Base-by-base conservation (phyloP, 176 grass and related monocot species). In the Ensete ventricosum region DNA sequence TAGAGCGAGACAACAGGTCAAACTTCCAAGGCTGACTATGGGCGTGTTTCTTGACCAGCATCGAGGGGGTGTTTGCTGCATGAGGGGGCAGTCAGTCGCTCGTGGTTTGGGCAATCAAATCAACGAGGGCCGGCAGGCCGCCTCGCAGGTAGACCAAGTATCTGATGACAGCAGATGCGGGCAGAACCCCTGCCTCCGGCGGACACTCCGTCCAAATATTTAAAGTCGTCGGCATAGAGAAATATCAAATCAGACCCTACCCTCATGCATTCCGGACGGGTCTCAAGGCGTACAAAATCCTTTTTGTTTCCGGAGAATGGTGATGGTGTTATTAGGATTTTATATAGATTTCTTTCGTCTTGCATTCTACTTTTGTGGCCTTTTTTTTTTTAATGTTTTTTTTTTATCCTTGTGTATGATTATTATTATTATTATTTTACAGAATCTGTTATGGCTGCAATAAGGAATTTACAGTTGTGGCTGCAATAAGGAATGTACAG, bases 21-120 rank as follows among this genome's bases (percentile, higher is more conserved):
- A 99, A 99, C 77, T 99, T 91, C 77, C 77, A 99, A 91, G 83
- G 96, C 96, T 9, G 85, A 91, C 50, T 94, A 95, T 62, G 96
- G 88, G 73, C 85, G 82, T 69, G 82, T 69, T 99, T 95, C 8
- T 87, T 81, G 0, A 99, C 91, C 57, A 95, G 82, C 14, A 76
- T 99, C 48, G 90, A 99, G 34, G 96, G 96, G 1, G 85, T 99
- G 50, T 99, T 99, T 7, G 96, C 91, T 8, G 91, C 91, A 0
- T 91, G 96, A 27, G 96, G 22, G 22, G 22, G 22, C 22, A 23
- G 22, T 23, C 57, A 99, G 78, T 99, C 96, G 17, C 76, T 99
- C 2, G 96, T 99, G 8, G 91, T 99, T 79, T 99, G 96, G 95
- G 96, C 96, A 50, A 99, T 95, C 84, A 99, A 50, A 99, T 95